Conservation (phyloP, 306 rosid genomes). For the Castanea crenata region DNA sequence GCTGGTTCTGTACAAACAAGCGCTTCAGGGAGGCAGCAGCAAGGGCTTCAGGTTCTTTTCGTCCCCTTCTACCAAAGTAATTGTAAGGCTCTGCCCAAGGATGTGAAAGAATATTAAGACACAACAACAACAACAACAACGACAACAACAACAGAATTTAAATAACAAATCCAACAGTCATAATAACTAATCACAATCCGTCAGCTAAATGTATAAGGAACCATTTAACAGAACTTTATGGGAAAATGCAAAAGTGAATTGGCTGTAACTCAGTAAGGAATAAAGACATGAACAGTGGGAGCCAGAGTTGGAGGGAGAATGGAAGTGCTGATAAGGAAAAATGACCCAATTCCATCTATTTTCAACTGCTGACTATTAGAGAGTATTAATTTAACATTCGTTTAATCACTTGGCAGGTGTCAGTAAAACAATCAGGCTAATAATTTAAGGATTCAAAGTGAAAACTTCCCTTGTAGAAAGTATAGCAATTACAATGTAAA, state of each 20-base stretch:
- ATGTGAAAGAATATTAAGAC: slow-evolving; percentile 18
- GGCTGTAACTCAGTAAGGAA: background rate
- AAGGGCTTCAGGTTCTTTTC: slow-evolving; percentile 96
- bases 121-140: background rate
- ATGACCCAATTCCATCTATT: background rate
- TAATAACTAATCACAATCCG: background rate
- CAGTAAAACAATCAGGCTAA: background rate
- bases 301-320: background rate
- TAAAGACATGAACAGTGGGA: background rate
- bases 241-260: background rate
- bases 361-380: background rate
- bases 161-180: background rate
- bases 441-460: background rate
- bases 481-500: background rate
- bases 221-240: background rate
- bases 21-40: slow-evolving; percentile 96
- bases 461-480: background rate
- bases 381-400: background rate
- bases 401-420: background rate
- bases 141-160: background rate
- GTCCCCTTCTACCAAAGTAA: slow-evolving; percentile 88
- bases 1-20: slow-evolving; percentile 87
- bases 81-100: slow-evolving; percentile 79
- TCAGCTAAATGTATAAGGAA: background rate
- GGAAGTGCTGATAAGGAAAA: background rate